These are phyloP conservation scores for Aspergillus sp. DNA, from an alignment of 2,329 filamentous ascomycete species.

Conservation along the genomic window DNA sequence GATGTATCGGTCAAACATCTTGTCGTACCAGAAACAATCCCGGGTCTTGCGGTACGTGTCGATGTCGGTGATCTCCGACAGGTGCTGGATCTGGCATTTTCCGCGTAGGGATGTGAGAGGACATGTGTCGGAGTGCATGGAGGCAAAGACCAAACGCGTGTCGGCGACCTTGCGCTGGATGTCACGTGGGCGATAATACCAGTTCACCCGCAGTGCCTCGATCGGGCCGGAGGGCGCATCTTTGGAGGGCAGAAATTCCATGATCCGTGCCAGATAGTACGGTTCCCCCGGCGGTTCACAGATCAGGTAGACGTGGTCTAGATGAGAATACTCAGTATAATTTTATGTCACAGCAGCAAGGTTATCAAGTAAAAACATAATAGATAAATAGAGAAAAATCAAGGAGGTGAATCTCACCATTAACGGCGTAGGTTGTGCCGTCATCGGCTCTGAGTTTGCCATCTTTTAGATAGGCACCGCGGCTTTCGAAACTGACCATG, in stretches of 20 bases:
- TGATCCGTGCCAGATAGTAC: slow-evolving; percentile 95
- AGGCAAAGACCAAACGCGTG: slow-evolving; percentile 87
- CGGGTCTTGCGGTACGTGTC: slow-evolving; percentile 81
- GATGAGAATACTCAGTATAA: not conserved
- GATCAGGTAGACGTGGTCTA: slow-evolving; percentile 86
- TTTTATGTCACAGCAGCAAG: too few relatives aligned
- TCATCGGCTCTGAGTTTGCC: slow-evolving; percentile 86
- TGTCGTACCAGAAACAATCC: slow-evolving; percentile 95
- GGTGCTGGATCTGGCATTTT: slow-evolving; percentile 87
- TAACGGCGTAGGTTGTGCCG: slow-evolving; percentile 77
- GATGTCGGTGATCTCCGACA: slow-evolving; percentile 78
- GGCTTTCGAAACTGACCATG: slow-evolving; percentile 83
- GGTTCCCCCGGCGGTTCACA: slow-evolving; percentile 97
- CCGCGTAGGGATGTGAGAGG: slow-evolving; percentile 89
- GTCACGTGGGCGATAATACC: slow-evolving; percentile 96
- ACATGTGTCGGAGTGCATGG: slow-evolving; percentile 97
- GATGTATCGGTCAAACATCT: slow-evolving; percentile 97
- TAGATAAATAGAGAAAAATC: slow-evolving; percentile 18
- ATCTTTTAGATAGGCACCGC: slow-evolving; percentile 67
- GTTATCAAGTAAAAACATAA: too few relatives aligned
- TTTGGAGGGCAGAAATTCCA: slow-evolving; percentile 90
- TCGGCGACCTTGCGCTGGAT: slow-evolving; percentile 90
- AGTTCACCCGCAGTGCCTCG: slow-evolving; percentile 90
- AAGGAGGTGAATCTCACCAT: slow-evolving; percentile 66
- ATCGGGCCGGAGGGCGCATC: slow-evolving; percentile 73